Conservation (phyloP, 177 flowering plant genomes). For the Vitis hybrid region DNA sequence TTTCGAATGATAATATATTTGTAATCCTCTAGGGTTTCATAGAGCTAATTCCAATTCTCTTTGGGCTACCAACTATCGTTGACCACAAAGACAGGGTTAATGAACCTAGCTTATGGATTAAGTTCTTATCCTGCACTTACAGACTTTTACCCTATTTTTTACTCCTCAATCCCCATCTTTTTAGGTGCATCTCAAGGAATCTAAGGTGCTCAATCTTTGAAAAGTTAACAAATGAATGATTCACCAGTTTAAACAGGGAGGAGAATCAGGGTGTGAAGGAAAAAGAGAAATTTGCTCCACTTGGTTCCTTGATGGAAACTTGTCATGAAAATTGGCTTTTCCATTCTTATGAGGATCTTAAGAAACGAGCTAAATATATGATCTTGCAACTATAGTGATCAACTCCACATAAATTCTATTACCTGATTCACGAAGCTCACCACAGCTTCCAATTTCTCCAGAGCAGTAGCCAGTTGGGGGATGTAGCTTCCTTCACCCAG, state of each 20-base stretch:
- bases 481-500: slow-evolving; percentile 49
- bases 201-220: too few species aligned
- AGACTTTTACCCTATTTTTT: neutral
- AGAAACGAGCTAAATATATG: too few species aligned
- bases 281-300: too few species aligned
- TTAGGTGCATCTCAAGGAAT: neutral
- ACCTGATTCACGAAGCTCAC: slow-evolving; percentile 76
- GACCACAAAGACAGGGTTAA: neutral
- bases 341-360: too few species aligned
- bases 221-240: too few species aligned
- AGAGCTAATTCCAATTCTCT: neutral
- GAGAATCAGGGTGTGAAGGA: too few species aligned
- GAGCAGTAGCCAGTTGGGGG: slow-evolving; percentile 55
- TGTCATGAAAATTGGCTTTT: too few species aligned
- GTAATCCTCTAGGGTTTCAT: neutral
- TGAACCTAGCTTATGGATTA: neutral
- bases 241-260: too few species aligned
- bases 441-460: slow-evolving; percentile 70
- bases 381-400: too few species aligned
- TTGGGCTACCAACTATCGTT: neutral
- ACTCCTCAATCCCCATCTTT: neutral
- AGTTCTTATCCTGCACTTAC: neutral
- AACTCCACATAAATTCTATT: neutral
- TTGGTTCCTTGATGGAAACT: too few species aligned
- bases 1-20: neutral